Percentiles rank a stretch among this genome's conserved stretches.
Conservation (phyloP, 257 asterid genomes). For the Gentiana dahurica region DNA sequence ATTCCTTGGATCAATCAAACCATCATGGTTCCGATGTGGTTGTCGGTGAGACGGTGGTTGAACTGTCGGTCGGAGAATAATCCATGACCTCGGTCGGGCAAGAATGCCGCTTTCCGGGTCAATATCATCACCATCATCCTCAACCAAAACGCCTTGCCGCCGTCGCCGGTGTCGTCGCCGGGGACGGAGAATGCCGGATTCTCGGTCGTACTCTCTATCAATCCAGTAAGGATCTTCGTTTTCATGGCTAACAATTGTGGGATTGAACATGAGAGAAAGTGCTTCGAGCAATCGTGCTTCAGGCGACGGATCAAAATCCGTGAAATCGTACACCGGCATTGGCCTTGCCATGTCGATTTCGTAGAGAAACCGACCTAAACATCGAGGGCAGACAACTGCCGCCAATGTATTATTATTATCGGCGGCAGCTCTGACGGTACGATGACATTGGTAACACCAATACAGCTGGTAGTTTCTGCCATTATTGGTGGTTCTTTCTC, state of each 20-base stretch:
- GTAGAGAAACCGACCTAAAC: conserved; percentile 49
- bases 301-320: conserved; percentile 64
- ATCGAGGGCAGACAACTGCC: conserved; percentile 47
- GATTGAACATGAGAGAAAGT: conserved; percentile 46
- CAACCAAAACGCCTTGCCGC: conserved; percentile 25
- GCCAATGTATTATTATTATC: conserved; percentile 20
- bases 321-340: conserved; percentile 35
- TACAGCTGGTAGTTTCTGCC: conserved; percentile 35
- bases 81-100: conserved; percentile 65
- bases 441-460: conserved; percentile 91
- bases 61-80: conserved; percentile 37
- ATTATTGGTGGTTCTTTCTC: conserved; percentile 12
- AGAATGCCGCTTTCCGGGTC: conserved; percentile 60
- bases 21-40: conserved; percentile 24
- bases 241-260: conserved; percentile 10
- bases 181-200: not conserved
- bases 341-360: conserved; percentile 42
- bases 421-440: conserved; percentile 33
- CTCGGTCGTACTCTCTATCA: not conserved
- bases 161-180: conserved; percentile 30
- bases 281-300: conserved; percentile 68
- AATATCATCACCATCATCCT: conserved; percentile 31
- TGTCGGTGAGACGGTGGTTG: conserved; percentile 8
- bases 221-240: conserved; percentile 5
- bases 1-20: conserved; percentile 41